These are phyloP conservation scores for Sphaerulina musiva DNA, from an alignment of 2,329 filamentous ascomycete genomes.

Conservation along the genomic window DNA sequence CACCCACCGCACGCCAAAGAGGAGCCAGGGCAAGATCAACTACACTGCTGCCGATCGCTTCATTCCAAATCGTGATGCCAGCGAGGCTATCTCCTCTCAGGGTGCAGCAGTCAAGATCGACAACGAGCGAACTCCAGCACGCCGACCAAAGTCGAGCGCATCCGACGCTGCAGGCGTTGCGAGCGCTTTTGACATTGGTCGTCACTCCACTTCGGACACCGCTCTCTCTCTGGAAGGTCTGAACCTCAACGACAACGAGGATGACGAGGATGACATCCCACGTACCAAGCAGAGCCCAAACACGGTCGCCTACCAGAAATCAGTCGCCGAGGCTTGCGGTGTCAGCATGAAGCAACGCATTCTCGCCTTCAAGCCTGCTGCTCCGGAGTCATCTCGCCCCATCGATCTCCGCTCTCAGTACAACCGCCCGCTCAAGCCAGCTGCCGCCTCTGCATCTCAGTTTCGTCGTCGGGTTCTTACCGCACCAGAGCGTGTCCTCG, in stretches of 20 bases:
- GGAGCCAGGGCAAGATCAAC: slow-evolving; percentile 62
- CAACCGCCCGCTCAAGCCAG: slow-evolving; percentile 85
- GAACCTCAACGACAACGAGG: slow-evolving; percentile 67
- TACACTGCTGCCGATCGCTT: slow-evolving; percentile 68
- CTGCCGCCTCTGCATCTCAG: slow-evolving; percentile 68
- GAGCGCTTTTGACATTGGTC: slow-evolving; percentile 57
- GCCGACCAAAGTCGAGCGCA: slow-evolving; percentile 62
- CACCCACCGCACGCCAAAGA: slow-evolving; percentile 34
- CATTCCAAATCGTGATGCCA: slow-evolving; percentile 87
- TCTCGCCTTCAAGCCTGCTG: slow-evolving; percentile 93
- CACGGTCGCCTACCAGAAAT: slow-evolving; percentile 84
- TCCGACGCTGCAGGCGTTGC: slow-evolving; percentile 64
- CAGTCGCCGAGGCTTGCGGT: slow-evolving; percentile 81
- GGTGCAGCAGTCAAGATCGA: slow-evolving; percentile 82
- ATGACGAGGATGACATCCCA: slow-evolving; percentile 55
- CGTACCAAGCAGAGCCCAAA: slow-evolving; percentile 74
- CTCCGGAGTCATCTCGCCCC: slow-evolving; percentile 96
- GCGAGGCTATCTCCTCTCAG: slow-evolving; percentile 65
- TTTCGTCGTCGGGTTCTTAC: slow-evolving; percentile 88
- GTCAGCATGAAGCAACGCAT: slow-evolving; percentile 92
- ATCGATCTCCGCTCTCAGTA: slow-evolving; percentile 97
- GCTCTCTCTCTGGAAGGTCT: slow-evolving; percentile 70
- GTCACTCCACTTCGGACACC: slow-evolving; percentile 57
- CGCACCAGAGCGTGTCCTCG: slow-evolving; percentile 89
- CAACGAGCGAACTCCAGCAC: slow-evolving; percentile 55